These are phyloP conservation scores for Litsea cubeba DNA, from an alignment of 164 flowering plant species.

Conservation along the genomic window DNA sequence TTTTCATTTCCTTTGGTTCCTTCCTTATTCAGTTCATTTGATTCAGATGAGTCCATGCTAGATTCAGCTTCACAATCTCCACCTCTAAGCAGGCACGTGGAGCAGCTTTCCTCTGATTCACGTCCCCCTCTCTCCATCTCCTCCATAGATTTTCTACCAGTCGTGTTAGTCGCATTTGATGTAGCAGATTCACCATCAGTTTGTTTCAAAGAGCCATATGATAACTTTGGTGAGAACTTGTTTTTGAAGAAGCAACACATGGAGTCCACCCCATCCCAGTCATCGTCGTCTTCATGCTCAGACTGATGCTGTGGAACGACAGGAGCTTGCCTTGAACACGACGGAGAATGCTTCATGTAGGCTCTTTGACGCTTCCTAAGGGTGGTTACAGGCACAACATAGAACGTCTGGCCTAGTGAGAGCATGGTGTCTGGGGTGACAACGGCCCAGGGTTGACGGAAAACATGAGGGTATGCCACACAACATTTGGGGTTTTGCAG, in stretches of 20 bases:
- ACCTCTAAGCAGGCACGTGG: constrained; percentile 17
- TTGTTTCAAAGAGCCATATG: constrained; percentile 8
- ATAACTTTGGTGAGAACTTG: constrained; percentile 4
- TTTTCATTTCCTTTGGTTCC: not conserved
- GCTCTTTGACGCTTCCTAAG: constrained; percentile 39
- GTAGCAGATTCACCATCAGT: constrained; percentile 1
- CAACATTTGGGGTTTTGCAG: constrained; percentile 50
- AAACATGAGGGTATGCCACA: constrained; percentile 47
- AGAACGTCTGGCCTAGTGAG: constrained; percentile 45
- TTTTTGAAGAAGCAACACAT: constrained; percentile 23
- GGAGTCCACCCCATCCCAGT: constrained; percentile 2
- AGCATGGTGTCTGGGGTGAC: constrained; percentile 45
- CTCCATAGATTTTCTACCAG: not conserved
- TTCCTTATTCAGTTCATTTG: constrained; percentile 10
- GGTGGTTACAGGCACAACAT: constrained; percentile 51
- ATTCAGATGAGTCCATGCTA: constrained; percentile 13
- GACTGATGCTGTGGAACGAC: not conserved
- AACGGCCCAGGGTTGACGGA: constrained; percentile 48
- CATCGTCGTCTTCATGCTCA: not conserved
- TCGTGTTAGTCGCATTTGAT: not conserved
- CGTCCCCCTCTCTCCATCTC: not conserved
- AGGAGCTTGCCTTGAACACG: not conserved
- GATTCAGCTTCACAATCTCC: constrained; percentile 2
- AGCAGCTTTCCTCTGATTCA: not conserved
- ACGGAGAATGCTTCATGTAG: constrained; percentile 11